phyloP scores from a whole-genome alignment of 2,329 filamentous ascomycete genomes.

The Thelonectria discophora region DNA sequence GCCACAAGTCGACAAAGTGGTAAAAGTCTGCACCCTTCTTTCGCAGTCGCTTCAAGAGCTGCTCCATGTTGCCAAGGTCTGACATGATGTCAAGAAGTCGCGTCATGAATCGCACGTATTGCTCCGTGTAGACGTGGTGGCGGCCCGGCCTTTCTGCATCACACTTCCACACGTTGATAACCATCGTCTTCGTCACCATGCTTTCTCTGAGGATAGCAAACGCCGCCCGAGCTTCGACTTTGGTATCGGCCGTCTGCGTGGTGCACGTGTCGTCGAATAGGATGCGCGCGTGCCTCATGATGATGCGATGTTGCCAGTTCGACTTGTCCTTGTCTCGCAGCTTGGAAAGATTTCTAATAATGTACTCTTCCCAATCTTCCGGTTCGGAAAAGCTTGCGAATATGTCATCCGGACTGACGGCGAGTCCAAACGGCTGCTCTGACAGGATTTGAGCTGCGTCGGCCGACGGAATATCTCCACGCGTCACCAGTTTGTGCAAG shows the following conservation, averaged over 20 bases:
- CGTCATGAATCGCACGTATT: slow-evolving; percentile 86
- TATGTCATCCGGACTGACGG: slow-evolving; percentile 45
- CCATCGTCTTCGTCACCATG: slow-evolving; percentile 93
- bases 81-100: slow-evolving; percentile 76
- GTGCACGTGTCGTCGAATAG: slow-evolving; percentile 57
- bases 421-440: slow-evolving; percentile 62
- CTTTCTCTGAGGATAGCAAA: slow-evolving; percentile 77
- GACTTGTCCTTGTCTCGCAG: slow-evolving; percentile 82
- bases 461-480: slow-evolving; percentile 57
- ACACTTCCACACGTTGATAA: slow-evolving; percentile 93
- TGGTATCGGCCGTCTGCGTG: slow-evolving; percentile 53
- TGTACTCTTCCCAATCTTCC: slow-evolving; percentile 69
- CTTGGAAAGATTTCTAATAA: slow-evolving; percentile 60
- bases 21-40: slow-evolving; percentile 82
- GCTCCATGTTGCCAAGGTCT: slow-evolving; percentile 80
- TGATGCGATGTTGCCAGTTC: slow-evolving; percentile 95
- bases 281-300: slow-evolving; percentile 73
- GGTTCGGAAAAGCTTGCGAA: slow-evolving; percentile 49
- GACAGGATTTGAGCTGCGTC: slow-evolving; percentile 63
- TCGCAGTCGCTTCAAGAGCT: slow-evolving; percentile 79
- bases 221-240: slow-evolving; percentile 78
- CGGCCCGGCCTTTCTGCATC: slow-evolving; percentile 84
- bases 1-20: slow-evolving; percentile 69
- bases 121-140: slow-evolving; percentile 90
- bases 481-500: slow-evolving; percentile 79